Evolutionary conservation across 345 rosid species (phyloP).

Genomic region (Hibiscus mutabilis): DNA sequence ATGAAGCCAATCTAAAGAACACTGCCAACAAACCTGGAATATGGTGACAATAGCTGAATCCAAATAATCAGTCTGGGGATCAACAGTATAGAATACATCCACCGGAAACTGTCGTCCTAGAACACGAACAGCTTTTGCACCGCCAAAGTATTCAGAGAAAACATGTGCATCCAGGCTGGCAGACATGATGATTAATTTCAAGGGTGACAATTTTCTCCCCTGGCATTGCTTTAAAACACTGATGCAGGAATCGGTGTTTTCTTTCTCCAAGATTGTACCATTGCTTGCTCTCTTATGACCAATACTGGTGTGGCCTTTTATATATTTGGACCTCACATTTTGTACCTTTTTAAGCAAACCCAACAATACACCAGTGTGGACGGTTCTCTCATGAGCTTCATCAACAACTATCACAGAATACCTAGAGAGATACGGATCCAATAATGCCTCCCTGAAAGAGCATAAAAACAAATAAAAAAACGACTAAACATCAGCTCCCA

Average conservation of each 20-base stretch:
- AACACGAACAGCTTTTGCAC: constrained; percentile 84
- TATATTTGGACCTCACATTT: constrained; percentile 44
- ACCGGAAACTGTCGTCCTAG: constrained; percentile 83
- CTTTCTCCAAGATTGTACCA: constrained; percentile 23
- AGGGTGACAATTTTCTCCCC: constrained; percentile 43
- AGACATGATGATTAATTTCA: constrained; percentile 89
- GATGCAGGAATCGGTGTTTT: constrained; percentile 22
- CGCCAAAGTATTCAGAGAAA: constrained; percentile 75
- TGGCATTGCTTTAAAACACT: constrained; percentile 36
- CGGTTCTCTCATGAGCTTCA: constrained; percentile 96
- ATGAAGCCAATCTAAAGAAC: constrained; percentile 1
- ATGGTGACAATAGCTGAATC: constrained; percentile 72
- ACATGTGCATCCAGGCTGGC: constrained; percentile 93
- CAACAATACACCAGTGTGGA: constrained; percentile 82
- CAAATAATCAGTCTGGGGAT: constrained; percentile 67
- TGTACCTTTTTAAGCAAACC: constrained; percentile 80
- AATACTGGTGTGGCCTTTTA: constrained; percentile 14
- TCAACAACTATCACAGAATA: constrained; percentile 80
- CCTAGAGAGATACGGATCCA: constrained; percentile 80
- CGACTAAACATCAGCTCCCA: constrained; percentile 10
- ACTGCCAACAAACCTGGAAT: constrained; percentile 58
- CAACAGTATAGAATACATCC: constrained; percentile 59
- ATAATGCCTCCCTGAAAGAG: constrained; percentile 62
- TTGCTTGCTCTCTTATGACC: constrained; percentile 21
- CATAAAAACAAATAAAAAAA: neutral